Base-by-base conservation (phyloP, 2,329 filamentous ascomycete genomes). In the Aspergillus puulaauensis region DNA sequence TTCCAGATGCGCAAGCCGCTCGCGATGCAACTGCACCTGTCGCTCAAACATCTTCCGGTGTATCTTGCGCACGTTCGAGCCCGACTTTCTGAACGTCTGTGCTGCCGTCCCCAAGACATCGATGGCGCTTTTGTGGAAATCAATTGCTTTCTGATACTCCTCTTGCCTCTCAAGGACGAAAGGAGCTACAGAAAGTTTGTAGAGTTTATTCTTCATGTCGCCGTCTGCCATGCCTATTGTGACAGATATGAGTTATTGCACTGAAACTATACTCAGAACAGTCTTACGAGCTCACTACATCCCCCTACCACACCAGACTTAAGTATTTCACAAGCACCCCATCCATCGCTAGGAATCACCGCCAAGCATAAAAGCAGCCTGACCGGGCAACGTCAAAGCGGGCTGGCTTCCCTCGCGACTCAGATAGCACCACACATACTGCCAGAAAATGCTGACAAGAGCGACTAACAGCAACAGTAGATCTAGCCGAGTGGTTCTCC, bases 21-120 rank as follows among this genome's bases (percentile, higher is more conserved):
- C 61, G 5, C 55, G 55, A 31, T 62, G 61, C 41, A 64, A 43
- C 31, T 58, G 24, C 7, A 58, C 58, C 35, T 64, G 61, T 21
- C 61, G 52, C 51, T 64, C 60, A n/a, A 62, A 64, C 61, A 64
- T 58, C 24, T 64, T 64, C 19, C 61, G 56, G 44, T 58, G 47
- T 23, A 62, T 46, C 45, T 62, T 62, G 49, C 23, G 60, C 17
- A 57, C 55, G 5, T 46, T 49, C 3, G 49, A 41, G 9, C 51
- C 46, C 3, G 49, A 41, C 44, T 62, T 64, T 27, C 61, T 64
- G 52, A 58, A 60, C 24, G 31, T 54, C 33, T 62, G 27, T 6
- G 39, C 39, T 27, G 55, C 21, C 9, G 37, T 27, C 1, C 50
- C 50, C 3, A 64, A 37, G 17, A 64, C 12, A 1, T 49, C 45